These are phyloP conservation scores for Wickerhamiella azymoides DNA, from an alignment of 805 yeast species.

Conservation along the genomic window DNA sequence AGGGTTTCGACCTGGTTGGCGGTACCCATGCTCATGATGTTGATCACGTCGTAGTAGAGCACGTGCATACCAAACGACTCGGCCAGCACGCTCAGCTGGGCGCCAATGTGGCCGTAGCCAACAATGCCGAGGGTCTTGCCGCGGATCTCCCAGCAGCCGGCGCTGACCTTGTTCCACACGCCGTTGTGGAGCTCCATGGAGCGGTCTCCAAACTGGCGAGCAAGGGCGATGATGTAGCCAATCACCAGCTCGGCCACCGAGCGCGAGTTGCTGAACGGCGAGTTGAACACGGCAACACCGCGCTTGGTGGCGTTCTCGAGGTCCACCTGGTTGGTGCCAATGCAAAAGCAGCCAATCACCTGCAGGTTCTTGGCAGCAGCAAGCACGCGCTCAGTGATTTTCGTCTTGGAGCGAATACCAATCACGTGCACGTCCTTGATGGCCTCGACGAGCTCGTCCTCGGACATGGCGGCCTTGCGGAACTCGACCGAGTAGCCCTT, in stretches of 20 bases:
- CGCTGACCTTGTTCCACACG: constrained; percentile 91
- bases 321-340: constrained; percentile 97
- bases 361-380: constrained; percentile 80
- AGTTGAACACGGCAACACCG: constrained; percentile 94
- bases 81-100: constrained; percentile 91
- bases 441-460: constrained; percentile 87
- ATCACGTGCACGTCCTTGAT: constrained; percentile 89
- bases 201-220: constrained; percentile 95
- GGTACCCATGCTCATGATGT: constrained; percentile 94
- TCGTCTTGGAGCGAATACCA: constrained; percentile 96
- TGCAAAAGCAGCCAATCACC: constrained; percentile 94
- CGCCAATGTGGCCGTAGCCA: constrained; percentile 97
- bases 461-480: constrained; percentile 75
- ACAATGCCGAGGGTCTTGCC: constrained; percentile 95
- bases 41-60: constrained; percentile 75
- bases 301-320: constrained; percentile 77
- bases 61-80: constrained; percentile 98
- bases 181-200: constrained; percentile 92
- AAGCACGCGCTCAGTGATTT: constrained; percentile 63
- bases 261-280: constrained; percentile 96
- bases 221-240: constrained; percentile 84
- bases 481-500: constrained; percentile 98
- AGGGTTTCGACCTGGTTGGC: constrained; percentile 83
- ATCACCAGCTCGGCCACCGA: constrained; percentile 96
- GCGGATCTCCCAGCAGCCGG: constrained; percentile 97